Conservation (phyloP, 108 stramenopile species). For the Cyclostephanos tholiformis region DNA sequence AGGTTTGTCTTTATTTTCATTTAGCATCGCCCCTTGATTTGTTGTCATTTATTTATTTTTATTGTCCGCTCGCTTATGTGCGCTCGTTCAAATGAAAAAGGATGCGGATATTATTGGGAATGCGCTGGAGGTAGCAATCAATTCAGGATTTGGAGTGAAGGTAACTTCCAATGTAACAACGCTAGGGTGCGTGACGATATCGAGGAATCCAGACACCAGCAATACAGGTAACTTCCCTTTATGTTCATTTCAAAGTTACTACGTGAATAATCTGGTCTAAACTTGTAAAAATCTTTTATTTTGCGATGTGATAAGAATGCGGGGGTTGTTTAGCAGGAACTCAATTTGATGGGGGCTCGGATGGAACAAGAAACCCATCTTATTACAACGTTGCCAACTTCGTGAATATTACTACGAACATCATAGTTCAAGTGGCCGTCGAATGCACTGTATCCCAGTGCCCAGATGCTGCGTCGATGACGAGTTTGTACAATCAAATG, state of each 20-base stretch:
- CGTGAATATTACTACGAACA: neutral
- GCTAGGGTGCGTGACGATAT: conserved; percentile 24
- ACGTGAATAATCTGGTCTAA: too few relatives aligned
- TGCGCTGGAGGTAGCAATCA: conserved; percentile 27
- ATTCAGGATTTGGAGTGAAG: conserved; percentile 24
- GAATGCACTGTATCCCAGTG: conserved; percentile 8
- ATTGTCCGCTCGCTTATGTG: too few relatives aligned
- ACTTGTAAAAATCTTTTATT: neutral
- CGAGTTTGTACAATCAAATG: conserved; percentile 18
- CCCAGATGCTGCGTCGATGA: conserved; percentile 3
- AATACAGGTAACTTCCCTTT: conserved; percentile 7
- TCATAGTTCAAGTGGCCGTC: conserved; percentile 14
- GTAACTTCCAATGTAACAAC: conserved; percentile 6
- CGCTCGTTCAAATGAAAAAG: too few relatives aligned
- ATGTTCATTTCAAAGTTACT: neutral
- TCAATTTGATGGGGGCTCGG: conserved; percentile 6
- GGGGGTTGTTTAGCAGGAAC: conserved; percentile 27
- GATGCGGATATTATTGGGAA: conserved; percentile 32
- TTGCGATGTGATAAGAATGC: conserved; percentile 10
- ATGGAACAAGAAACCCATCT: neutral
- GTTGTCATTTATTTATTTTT: too few relatives aligned
- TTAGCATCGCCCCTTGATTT: too few relatives aligned
- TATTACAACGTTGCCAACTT: neutral
- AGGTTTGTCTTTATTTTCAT: too few relatives aligned
- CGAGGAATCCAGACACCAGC: conserved; percentile 22